These are phyloP conservation scores for Endoconidiophora polonica DNA, from an alignment of 2,329 filamentous ascomycete genomes.

Conservation along the genomic window DNA sequence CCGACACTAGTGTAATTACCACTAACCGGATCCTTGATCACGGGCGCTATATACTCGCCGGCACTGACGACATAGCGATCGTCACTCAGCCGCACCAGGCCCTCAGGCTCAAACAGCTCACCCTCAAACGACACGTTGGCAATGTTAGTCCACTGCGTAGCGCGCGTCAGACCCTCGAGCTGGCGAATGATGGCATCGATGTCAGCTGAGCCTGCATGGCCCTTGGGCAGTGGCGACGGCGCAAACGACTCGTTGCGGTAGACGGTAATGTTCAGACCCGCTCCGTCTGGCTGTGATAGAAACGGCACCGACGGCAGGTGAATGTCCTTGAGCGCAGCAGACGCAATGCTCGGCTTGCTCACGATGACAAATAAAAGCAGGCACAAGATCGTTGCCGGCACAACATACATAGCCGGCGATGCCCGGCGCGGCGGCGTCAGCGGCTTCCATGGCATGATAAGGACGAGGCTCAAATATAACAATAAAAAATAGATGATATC, in stretches of 20 bases:
- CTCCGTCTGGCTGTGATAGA: not conserved
- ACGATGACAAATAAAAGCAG: conserved; percentile 8
- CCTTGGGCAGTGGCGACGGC: conserved; percentile 21
- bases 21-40: conserved; percentile 26
- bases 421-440: conserved; percentile 5
- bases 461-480: no score
- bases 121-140: conserved; percentile 27
- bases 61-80: conserved; percentile 29
- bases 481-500: not conserved
- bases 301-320: conserved; percentile 2
- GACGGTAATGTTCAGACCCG: conserved; percentile 21
- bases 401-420: conserved; percentile 3
- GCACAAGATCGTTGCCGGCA: conserved; percentile 6
- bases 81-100: conserved; percentile 26
- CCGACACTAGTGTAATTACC: conserved; percentile 32
- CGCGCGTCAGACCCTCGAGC: conserved; percentile 22
- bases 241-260: conserved; percentile 19
- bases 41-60: conserved; percentile 24
- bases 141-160: conserved; percentile 27
- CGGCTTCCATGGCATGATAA: conserved; percentile 10
- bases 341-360: conserved; percentile 17
- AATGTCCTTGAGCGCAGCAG: not conserved
- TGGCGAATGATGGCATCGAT: conserved; percentile 22
- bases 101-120: conserved; percentile 32
- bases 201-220: conserved; percentile 20